Conservation (phyloP, 352 stramenopile genomes). For the Pythium periplocum region DNA sequence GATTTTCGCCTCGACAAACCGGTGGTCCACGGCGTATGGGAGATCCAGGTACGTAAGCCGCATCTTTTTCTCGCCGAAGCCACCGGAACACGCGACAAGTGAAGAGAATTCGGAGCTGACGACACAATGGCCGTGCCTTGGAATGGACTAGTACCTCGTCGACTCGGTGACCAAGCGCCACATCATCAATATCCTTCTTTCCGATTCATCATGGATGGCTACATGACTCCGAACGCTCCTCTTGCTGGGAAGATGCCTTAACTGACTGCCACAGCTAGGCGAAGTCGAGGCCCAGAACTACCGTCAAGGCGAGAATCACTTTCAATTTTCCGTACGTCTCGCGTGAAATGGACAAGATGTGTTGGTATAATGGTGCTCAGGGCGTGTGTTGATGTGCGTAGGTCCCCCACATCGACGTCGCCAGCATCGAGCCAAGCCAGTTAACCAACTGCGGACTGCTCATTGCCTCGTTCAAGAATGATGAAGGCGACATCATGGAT, state of each 20-base stretch:
- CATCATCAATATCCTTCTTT: slow-evolving; percentile 82
- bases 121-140: background rate
- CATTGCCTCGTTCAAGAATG: slow-evolving; percentile 72
- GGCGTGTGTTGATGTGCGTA: slow-evolving; percentile 17
- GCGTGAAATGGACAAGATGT: background rate
- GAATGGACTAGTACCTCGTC: slow-evolving; percentile 58
- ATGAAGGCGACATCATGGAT: slow-evolving; percentile 70
- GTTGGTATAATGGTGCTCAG: background rate
- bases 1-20: slow-evolving; percentile 68
- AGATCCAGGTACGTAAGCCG: slow-evolving; percentile 53
- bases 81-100: background rate
- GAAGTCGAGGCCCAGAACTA: slow-evolving; percentile 65
- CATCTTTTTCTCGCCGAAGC: background rate
- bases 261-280: slow-evolving; percentile 51
- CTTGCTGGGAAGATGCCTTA: slow-evolving; percentile 5
- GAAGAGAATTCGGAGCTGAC: too few relatives aligned
- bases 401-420: slow-evolving; percentile 63
- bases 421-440: slow-evolving; percentile 72
- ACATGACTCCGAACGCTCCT: background rate
- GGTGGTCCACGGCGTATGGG: slow-evolving; percentile 62
- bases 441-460: slow-evolving; percentile 86
- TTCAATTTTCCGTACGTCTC: slow-evolving; percentile 75
- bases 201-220: background rate
- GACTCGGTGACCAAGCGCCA: slow-evolving; percentile 80
- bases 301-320: slow-evolving; percentile 61